Evolutionary conservation across 1,284 basidiomycete species (phyloP).

Genomic region (Chalciporus sp.): DNA sequence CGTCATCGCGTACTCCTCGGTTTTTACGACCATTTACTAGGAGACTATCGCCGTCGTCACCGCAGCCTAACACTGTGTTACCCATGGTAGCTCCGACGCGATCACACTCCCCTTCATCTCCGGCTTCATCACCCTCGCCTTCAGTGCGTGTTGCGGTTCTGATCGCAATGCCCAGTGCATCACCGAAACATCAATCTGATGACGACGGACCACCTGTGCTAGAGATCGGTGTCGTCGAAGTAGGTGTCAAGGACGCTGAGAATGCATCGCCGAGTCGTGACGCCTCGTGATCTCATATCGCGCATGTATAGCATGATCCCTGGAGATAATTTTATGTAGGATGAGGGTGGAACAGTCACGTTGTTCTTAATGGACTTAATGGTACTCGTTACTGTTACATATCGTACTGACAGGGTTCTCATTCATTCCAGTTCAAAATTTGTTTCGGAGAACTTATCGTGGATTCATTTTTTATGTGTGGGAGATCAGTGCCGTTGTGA

Average conservation of each 20-base stretch:
- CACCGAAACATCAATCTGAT: slow-evolving; percentile 31
- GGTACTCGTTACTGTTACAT: too few species aligned
- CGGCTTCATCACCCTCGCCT: slow-evolving; percentile 11
- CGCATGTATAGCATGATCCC: too few species aligned
- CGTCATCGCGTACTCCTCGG: slow-evolving; percentile 13
- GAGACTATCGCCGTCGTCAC: slow-evolving; percentile 12
- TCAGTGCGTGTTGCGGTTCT: slow-evolving; percentile 47
- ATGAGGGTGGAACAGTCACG: too few species aligned
- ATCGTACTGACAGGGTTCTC: too few species aligned
- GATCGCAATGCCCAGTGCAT: slow-evolving; percentile 53
- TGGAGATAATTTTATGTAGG: too few species aligned
- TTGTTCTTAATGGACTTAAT: too few species aligned
- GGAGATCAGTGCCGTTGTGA: too few species aligned
- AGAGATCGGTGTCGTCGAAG: slow-evolving; percentile 50
- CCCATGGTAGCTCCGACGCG: slow-evolving; percentile 4
- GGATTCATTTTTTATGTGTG: too few species aligned
- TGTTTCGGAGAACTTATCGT: too few species aligned
- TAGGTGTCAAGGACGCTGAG: slow-evolving; percentile 18
- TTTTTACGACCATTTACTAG: slow-evolving; percentile 22
- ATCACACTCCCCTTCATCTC: slow-evolving; percentile 13
- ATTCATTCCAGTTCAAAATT: too few species aligned
- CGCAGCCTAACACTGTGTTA: slow-evolving; percentile 8
- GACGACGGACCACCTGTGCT: slow-evolving; percentile 46
- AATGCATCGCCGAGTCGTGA: slow-evolving; percentile 1
- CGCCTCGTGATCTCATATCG: slow-evolving; percentile 12